phyloP scores from a whole-genome alignment of 805 yeast species.

The Scheffersomyces stipitis region DNA sequence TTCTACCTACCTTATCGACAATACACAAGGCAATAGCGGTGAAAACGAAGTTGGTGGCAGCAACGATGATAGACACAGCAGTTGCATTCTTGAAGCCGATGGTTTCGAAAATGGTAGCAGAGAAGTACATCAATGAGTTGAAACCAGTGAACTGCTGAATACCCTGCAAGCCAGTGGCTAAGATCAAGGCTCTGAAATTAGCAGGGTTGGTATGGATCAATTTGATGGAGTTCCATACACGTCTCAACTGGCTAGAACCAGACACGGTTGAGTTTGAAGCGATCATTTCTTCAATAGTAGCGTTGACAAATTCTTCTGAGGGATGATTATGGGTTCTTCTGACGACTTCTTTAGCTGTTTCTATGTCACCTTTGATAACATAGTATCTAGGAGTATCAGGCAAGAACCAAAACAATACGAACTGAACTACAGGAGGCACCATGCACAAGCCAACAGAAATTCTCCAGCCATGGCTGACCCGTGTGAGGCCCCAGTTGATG shows the following conservation, averaged over 20 bases:
- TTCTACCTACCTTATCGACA: constrained; percentile 86
- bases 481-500: constrained; percentile 81
- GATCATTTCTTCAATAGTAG: constrained; percentile 67
- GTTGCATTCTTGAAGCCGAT: constrained; percentile 88
- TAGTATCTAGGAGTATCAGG: constrained; percentile 96
- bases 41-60: constrained; percentile 91
- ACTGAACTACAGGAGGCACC: constrained; percentile 81
- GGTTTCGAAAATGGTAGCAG: constrained; percentile 86
- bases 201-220: constrained; percentile 69
- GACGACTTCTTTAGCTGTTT: constrained; percentile 67
- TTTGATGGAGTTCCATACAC: constrained; percentile 59
- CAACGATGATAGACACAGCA: constrained; percentile 91
- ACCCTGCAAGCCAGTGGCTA: constrained; percentile 93
- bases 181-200: constrained; percentile 82
- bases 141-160: constrained; percentile 97
- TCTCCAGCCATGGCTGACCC: constrained; percentile 86
- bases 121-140: constrained; percentile 94
- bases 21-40: constrained; percentile 83
- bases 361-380: constrained; percentile 65
- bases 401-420: constrained; percentile 73
- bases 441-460: constrained; percentile 86
- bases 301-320: constrained; percentile 60
- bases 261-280: constrained; percentile 43
- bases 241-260: constrained; percentile 41
- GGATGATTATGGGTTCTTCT: constrained; percentile 62